phyloP scores from a whole-genome alignment of 306 rosid species.

The Erythrophleum fordii region DNA sequence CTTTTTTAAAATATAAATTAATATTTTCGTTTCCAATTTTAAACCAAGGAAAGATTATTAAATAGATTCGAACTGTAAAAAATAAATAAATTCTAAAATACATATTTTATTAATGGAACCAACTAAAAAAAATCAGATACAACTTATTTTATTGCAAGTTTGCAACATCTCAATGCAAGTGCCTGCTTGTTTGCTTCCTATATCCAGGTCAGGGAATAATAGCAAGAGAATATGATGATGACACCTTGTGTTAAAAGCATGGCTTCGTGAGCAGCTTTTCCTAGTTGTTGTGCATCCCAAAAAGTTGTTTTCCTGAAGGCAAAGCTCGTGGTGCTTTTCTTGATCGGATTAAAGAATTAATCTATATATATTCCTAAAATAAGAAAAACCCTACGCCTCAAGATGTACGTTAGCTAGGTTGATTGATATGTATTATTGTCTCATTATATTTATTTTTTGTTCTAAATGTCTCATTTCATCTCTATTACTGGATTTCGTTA shows the following conservation, averaged over 20 bases:
- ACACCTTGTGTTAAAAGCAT: constrained; percentile 36
- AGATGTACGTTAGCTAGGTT: neutral
- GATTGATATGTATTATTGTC: neutral
- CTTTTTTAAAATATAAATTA: no score
- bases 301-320: constrained; percentile 1
- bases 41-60: no score
- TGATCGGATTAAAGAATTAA: neutral
- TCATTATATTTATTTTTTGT: neutral
- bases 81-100: no score
- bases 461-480: neutral
- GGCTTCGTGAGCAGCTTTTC: constrained; percentile 27
- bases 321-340: constrained; percentile 43
- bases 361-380: neutral
- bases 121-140: no score
- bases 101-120: no score
- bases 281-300: constrained; percentile 33
- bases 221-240: constrained; percentile 24
- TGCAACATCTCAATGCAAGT: neutral
- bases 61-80: no score
- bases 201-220: constrained; percentile 9
- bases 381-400: neutral
- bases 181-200: neutral
- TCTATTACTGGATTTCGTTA: no score
- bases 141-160: no score
- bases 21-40: no score